Evolutionary conservation across 345 rosid species (phyloP), one percentile per base, ranked within the genome.

Genomic region (Arabis alpina): DNA sequence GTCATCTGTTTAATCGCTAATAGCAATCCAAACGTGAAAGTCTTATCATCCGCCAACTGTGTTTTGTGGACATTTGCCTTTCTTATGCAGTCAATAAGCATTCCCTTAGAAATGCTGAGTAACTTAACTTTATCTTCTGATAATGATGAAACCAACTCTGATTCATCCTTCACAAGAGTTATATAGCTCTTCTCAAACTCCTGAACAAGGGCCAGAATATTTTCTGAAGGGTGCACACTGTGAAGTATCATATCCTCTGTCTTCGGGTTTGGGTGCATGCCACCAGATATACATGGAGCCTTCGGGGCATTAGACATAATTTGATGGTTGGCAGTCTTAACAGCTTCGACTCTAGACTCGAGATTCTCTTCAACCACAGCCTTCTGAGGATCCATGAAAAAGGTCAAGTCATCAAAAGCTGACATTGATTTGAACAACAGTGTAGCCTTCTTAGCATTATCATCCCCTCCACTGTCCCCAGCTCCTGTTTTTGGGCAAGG

Each of bases 331-430:
- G 51, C 53, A 73, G 55, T 80, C 57, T 52, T 39, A n/a, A 59
- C 54, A 64, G 71, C 81, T 59, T 62, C 69, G 24, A 53, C 76
- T 66, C 71, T 54, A 55, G 69, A 61, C 65, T 67, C 83, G 24
- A 54, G 43, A 78, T 74, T 82, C 68, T 69, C 80, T 63, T 75
- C 73, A 15, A 57, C 54, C 65, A 66, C 78, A 73, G 77, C 81
- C 81, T 84, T 87, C 48, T 54, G 79, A 68, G 87, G 96, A 83
- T 88, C 88, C 88, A 91, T 82, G 89, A 89, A 89, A 72, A 89
- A 89, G n/a, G 80, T 86, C 51, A 94, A 91, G 79, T 88, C 98
- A 80, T 80, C 84, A 80, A 84, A 88, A 56, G 82, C 80, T 41
- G 92, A 82, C 89, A 81, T 81, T 39, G 92, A 83, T 76, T 88